Evolutionary conservation across 2,329 filamentous ascomycete species (phyloP), one percentile per base, ranked within the genome.

Genomic region (Penicillium vulpinum): DNA sequence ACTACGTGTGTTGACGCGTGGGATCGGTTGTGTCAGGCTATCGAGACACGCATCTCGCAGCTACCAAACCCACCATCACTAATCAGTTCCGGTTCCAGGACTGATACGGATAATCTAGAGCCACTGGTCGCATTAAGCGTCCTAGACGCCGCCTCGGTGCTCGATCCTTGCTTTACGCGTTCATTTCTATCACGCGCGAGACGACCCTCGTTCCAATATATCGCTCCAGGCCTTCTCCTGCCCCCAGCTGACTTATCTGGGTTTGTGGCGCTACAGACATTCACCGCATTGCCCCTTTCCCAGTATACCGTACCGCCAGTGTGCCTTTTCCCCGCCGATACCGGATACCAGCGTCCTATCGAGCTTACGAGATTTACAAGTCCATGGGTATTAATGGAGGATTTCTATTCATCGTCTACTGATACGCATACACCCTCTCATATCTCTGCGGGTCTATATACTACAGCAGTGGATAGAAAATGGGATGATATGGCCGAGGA

Each of bases 281-380:
- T 69, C 41, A 61, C 48, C 36, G 59, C 45, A 11, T 52, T 68
- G 26, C 49, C 57, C 39, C 41, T 2, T 15, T 56, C 56, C 1
- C 4, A 45, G 51, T 48, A 55, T 44, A 59, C 46, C 33, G 46
- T 16, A 41, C 67, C 69, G 47, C 66, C 69, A 40, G 61, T 72
- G 51, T 64, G 59, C 31, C 61, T 73, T 59, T 72, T 73, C 51
- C 60, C 64, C 28, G 45, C 64, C 28, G 62, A 62, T 22, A 53
- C 16, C 22, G 58, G 58, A 57, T 58, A 62, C 49, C 54, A 58
- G 38, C 58, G 52, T 59, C 58, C 60, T 59, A 54, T 61, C 52
- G 21, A 62, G 50, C 58, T 62, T 24, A 61, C 49, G 38, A 61
- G 60, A 57, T 53, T 31, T 48, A 61, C 46, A 58, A 40, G 16